Conservation (phyloP, 2,329 filamentous ascomycete genomes). For the Hymenoscyphus occultus region DNA sequence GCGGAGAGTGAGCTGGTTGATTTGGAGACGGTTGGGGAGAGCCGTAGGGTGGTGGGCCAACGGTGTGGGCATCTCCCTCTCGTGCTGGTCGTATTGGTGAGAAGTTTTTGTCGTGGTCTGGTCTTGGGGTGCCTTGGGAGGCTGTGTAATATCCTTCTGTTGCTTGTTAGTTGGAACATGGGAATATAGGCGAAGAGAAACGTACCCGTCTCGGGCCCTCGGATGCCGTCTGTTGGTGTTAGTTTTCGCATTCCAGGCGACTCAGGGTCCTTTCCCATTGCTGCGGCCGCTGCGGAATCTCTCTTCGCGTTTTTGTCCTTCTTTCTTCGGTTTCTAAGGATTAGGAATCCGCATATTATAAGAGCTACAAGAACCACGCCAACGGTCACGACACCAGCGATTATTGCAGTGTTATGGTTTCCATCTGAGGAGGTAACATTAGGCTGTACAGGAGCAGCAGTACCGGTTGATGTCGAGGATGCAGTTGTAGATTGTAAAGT, state of each 20-base stretch:
- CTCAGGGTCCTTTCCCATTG: not conserved
- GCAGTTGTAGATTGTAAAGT: not conserved
- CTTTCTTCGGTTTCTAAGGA: not conserved
- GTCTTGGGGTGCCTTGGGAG: not conserved
- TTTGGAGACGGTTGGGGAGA: not conserved
- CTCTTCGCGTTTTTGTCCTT: not conserved
- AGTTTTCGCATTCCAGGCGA: not conserved
- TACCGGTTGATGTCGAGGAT: not conserved
- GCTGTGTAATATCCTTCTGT: conserved; percentile 2
- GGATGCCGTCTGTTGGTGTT: not conserved
- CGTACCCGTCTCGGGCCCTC: conserved; percentile 4
- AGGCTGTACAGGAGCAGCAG: not conserved
- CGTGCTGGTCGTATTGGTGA: not conserved
- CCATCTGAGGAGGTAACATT: not conserved
- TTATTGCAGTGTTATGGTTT: conserved; percentile 8
- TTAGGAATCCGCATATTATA: conserved; percentile 7
- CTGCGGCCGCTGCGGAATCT: not conserved
- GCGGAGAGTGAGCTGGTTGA: not conserved
- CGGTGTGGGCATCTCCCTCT: not conserved
- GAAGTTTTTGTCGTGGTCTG: conserved; percentile 5
- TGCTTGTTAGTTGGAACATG: not conserved
- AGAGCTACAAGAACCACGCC: conserved; percentile 9
- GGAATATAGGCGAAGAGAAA: not conserved
- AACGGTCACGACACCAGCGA: conserved; percentile 9
- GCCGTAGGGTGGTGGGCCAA: conserved; percentile 2